Conservation (phyloP, 345 rosid genomes). For the Salix exigua region DNA sequence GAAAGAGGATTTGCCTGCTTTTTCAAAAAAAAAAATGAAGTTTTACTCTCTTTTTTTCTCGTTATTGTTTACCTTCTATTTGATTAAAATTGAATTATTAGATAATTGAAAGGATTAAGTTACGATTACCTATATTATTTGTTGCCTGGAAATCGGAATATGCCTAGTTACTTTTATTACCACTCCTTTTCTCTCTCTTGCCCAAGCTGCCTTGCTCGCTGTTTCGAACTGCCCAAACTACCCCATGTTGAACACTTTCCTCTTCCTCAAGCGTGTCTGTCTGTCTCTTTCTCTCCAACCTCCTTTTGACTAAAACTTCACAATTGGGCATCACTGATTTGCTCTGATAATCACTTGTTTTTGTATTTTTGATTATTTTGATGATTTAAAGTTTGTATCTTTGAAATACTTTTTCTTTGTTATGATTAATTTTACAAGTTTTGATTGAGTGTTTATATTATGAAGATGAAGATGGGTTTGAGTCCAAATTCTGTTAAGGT, state of each 20-base stretch:
- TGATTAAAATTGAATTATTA: too few relatives aligned
- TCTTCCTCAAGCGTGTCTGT: conserved; percentile 11
- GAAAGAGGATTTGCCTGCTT: too few relatives aligned
- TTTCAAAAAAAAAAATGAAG: too few relatives aligned
- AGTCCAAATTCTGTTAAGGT: conserved; percentile 21
- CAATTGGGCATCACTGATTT: conserved; percentile 22
- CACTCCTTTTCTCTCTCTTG: conserved; percentile 31
- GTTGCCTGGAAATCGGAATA: conserved; percentile 45
- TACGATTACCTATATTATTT: not conserved
- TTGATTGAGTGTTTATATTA: not conserved
- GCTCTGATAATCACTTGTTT: conserved; percentile 2
- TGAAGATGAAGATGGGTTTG: conserved; percentile 20
- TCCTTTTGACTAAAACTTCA: conserved; percentile 22
- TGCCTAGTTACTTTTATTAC: conserved; percentile 35
- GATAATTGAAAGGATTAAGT: too few relatives aligned
- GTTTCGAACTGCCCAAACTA: conserved; percentile 57
- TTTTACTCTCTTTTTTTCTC: too few relatives aligned
- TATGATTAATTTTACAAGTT: not conserved
- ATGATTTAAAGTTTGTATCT: conserved; percentile 4
- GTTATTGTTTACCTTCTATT: too few relatives aligned
- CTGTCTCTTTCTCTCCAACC: conserved; percentile 9
- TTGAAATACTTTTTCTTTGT: conserved; percentile 13
- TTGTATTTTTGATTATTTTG: not conserved
- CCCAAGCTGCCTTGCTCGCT: conserved; percentile 46
- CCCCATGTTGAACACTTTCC: conserved; percentile 39